Base-by-base conservation (phyloP, 2,329 filamentous ascomycete genomes). In the Aspergillus versicolor region DNA sequence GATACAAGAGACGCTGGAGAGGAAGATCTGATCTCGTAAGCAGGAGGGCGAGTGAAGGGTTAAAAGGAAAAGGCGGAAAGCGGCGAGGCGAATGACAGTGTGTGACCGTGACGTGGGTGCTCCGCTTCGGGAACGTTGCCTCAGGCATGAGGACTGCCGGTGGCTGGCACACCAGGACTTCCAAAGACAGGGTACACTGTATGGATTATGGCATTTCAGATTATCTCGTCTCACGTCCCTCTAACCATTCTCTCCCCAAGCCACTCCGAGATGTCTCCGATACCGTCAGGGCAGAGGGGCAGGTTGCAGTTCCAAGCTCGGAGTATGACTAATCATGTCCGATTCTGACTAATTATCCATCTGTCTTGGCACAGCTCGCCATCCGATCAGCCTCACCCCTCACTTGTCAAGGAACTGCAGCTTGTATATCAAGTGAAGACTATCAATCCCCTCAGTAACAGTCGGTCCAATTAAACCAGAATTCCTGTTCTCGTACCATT, bases 1-100 rank as follows among this genome's bases (percentile, higher is more conserved):
- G 52, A 56, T 61, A 22, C 51, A 38, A 32, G 45, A 30, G 27
- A 30, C 27, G 41, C 48, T 57, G 53, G 50, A 52, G 45, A 30
- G 24, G 22, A 43, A 40, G 21, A 52, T 40, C 37, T 50, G 65
- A 65, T 67, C 61, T 66, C 65, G 65, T 67, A 67, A 67, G 65
- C 65, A 67, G 30, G 32, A 42, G 44, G 52, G 46, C 24, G 34
- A 38, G 51, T 22, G 55, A 43, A 42, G 43, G 43, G 45, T 38
- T 30, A 43, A 51, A 52, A 53, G 51, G 50, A 49, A 50, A 56
- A 44, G 34, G 34, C 34, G 34, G 34, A 37, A 37, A 37, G 15
- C 12, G 34, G 34, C 34, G 13, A 37, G 34, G 34, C 34, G 34
- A 37, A 37, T 37, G 34, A 37, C 34, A 37, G 34, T 37, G 34